Conservation (phyloP, 352 stramenopile genomes). For the Phytopythium chamaehyphon region DNA sequence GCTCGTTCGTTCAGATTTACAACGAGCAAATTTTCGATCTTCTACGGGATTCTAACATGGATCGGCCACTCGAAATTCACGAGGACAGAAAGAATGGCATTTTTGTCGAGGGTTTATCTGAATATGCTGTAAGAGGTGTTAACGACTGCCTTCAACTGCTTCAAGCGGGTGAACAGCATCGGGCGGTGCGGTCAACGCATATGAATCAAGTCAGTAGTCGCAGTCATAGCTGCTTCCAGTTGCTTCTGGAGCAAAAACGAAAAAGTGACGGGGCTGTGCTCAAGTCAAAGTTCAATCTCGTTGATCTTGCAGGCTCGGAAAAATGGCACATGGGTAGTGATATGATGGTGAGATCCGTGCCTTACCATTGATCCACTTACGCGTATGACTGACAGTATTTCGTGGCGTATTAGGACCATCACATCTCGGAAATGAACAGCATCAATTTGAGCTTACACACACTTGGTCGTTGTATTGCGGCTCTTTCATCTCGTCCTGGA, state of each 20-base stretch:
- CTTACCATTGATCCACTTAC: neutral
- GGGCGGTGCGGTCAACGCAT: constrained; percentile 87
- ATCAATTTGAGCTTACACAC: constrained; percentile 93
- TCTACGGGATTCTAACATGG: constrained; percentile 77
- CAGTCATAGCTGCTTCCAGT: constrained; percentile 88
- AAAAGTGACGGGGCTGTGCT: constrained; percentile 59
- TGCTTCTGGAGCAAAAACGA: constrained; percentile 75
- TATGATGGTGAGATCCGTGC: constrained; percentile 52
- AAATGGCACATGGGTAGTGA: constrained; percentile 88
- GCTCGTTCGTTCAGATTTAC: constrained; percentile 90
- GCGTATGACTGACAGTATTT: neutral
- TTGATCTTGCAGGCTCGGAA: constrained; percentile 92
- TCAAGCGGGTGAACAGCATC: constrained; percentile 78
- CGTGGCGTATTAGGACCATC: constrained; percentile 34
- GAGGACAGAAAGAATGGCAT: constrained; percentile 84
- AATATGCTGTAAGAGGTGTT: constrained; percentile 86
- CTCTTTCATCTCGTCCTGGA: constrained; percentile 51
- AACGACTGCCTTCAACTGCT: constrained; percentile 85
- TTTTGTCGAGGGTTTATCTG: constrained; percentile 89
- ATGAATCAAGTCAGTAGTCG: constrained; percentile 91
- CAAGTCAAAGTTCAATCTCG: constrained; percentile 93
- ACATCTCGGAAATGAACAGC: constrained; percentile 92
- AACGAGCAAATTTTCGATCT: constrained; percentile 92
- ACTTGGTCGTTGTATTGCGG: constrained; percentile 85
- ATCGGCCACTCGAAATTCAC: constrained; percentile 74